Evolutionary conservation across 352 stramenopile genomes (phyloP).

Genomic region (Phytophthora pinifolia): DNA sequence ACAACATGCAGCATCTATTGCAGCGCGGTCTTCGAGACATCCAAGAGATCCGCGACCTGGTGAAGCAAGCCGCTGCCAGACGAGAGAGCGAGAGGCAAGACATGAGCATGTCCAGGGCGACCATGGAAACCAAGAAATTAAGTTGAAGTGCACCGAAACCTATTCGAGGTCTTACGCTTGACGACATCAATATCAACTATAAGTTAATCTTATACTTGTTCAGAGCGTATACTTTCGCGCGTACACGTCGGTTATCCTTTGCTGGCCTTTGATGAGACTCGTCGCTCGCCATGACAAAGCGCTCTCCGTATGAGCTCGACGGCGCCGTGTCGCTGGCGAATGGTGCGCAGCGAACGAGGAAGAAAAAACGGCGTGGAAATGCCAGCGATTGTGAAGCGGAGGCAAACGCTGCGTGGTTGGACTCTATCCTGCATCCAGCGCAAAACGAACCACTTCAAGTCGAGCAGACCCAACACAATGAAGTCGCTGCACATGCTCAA

Average conservation of each 20-base stretch:
- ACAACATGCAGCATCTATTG: constrained; percentile 34
- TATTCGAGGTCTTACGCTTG: constrained; percentile 10
- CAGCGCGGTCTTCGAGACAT: constrained; percentile 26
- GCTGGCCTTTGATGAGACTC: neutral
- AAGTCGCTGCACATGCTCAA: constrained; percentile 5
- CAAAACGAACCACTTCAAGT: neutral
- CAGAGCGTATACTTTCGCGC: constrained; percentile 3
- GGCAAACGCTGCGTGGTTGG: constrained; percentile 28
- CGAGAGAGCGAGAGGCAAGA: constrained; percentile 7
- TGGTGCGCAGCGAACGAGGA: constrained; percentile 12
- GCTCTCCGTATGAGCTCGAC: constrained; percentile 43
- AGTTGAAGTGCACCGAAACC: constrained; percentile 1
- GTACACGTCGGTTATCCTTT: constrained; percentile 15
- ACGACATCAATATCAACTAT: constrained; percentile 2
- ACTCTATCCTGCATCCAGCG: constrained; percentile 19
- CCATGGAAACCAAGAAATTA: neutral
- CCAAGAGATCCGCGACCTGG: constrained; percentile 27
- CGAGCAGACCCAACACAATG: constrained; percentile 11
- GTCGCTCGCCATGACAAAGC: constrained; percentile 30
- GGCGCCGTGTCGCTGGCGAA: constrained; percentile 4
- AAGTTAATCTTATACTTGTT: constrained; percentile 14
- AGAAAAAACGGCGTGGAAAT: constrained; percentile 27
- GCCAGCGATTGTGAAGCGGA: constrained; percentile 6
- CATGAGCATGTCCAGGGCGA: neutral
- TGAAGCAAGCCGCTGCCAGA: constrained; percentile 17